Evolutionary conservation across 1,284 basidiomycete genomes (phyloP).

Genomic region (Melampsora larici-populina): DNA sequence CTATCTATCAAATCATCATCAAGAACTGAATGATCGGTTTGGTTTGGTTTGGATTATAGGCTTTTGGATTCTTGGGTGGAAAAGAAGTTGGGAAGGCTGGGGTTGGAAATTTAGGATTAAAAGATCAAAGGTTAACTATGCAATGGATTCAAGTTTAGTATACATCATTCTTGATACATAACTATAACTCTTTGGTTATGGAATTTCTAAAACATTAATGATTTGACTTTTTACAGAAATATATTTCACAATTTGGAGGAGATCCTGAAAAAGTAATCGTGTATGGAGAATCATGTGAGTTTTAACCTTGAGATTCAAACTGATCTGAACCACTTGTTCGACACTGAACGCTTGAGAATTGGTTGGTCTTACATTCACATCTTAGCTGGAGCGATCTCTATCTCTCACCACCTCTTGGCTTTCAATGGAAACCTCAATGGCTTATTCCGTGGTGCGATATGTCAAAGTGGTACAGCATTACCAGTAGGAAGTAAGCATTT

Average conservation of each 20-base stretch:
- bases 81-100: conserved; percentile 59
- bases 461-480: conserved; percentile 34
- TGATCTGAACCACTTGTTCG: no score
- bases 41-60: not conserved
- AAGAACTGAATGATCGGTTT: not conserved
- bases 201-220: not conserved
- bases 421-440: conserved; percentile 26
- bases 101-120: conserved; percentile 59
- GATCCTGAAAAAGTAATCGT: conserved; percentile 53
- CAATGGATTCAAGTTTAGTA: conserved; percentile 43
- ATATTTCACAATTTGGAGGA: conserved; percentile 53
- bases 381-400: conserved; percentile 40
- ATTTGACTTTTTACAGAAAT: conserved; percentile 44
- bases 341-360: no score
- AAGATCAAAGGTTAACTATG: conserved; percentile 50
- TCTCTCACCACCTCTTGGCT: conserved; percentile 39
- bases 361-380: not conserved
- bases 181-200: no score
- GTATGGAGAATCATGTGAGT: conserved; percentile 34
- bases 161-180: no score
- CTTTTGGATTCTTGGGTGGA: conserved; percentile 59
- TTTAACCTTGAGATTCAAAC: not conserved
- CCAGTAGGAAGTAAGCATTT: conserved; percentile 29
- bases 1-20: not conserved
- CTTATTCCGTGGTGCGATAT: conserved; percentile 38